phyloP scores from a whole-genome alignment of 257 asterid species.

The Lycium ferocissimum region DNA sequence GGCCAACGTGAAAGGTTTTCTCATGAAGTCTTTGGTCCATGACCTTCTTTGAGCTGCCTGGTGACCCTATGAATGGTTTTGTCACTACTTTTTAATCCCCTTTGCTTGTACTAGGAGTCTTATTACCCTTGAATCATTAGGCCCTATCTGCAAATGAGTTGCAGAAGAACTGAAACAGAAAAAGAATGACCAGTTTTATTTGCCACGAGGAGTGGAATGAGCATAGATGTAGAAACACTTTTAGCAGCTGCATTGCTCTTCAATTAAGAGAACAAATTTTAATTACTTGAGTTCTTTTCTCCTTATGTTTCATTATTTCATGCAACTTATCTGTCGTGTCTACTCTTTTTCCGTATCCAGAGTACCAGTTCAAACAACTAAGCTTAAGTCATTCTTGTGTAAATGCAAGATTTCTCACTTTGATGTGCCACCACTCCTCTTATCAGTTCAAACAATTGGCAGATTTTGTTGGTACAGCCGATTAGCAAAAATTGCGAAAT shows the following conservation, averaged over 20 bases:
- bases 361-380: too few relatives aligned
- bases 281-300: neutral
- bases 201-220: neutral
- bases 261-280: too few relatives aligned
- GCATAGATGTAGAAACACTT: neutral
- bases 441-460: neutral
- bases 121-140: neutral
- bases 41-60: neutral
- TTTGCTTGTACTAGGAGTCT: too few relatives aligned
- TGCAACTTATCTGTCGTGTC: neutral
- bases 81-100: neutral
- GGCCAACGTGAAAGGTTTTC: slow-evolving; percentile 5
- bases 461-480: slow-evolving; percentile 35
- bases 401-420: too few relatives aligned
- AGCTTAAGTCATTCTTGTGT: too few relatives aligned
- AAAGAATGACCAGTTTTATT: neutral
- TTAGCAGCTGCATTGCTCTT: neutral
- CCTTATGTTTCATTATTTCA: neutral
- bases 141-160: neutral
- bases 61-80: neutral
- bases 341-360: too few relatives aligned
- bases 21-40: neutral
- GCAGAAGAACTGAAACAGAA: neutral
- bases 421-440: too few relatives aligned
- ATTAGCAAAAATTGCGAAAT: slow-evolving; percentile 2